These are phyloP conservation scores for Teratosphaeria destructans DNA, from an alignment of 2,329 filamentous ascomycete species.

Conservation along the genomic window DNA sequence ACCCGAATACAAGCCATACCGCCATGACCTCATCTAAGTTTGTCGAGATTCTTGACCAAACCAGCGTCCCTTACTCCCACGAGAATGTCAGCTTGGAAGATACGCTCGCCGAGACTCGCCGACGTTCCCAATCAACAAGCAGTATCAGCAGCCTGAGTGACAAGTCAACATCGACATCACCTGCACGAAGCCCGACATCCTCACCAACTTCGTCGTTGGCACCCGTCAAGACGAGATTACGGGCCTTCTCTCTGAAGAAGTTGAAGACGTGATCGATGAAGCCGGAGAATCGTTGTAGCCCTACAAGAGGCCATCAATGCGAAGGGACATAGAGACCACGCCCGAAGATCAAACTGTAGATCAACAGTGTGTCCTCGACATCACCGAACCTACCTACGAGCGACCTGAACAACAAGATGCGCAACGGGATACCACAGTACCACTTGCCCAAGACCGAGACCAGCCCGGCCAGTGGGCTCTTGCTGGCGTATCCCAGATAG, in stretches of 20 bases:
- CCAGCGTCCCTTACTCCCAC: constrained; percentile 19
- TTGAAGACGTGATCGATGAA: neutral
- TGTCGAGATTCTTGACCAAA: constrained; percentile 25
- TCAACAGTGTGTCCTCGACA: neutral
- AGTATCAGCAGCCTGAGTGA: constrained; percentile 1
- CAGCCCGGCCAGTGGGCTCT: too few relatives aligned
- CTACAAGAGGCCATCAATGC: neutral
- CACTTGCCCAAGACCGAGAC: neutral
- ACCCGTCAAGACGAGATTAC: neutral
- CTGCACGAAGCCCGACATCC: neutral
- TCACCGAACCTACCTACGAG: neutral
- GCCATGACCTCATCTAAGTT: constrained; percentile 17
- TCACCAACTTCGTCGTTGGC: neutral
- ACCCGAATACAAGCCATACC: neutral
- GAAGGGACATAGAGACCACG: neutral
- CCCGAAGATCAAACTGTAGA: neutral
- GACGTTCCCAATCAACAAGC: constrained; percentile 1
- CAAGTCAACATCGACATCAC: neutral
- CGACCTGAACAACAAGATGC: neutral
- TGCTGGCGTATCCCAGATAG: too few relatives aligned
- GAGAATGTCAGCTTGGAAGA: constrained; percentile 27
- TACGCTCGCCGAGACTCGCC: constrained; percentile 22
- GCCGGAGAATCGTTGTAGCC: neutral
- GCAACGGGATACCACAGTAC: neutral
- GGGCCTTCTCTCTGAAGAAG: neutral